Conservation (phyloP, 805 yeast species). For the Zygosaccharomyces rouxii region DNA sequence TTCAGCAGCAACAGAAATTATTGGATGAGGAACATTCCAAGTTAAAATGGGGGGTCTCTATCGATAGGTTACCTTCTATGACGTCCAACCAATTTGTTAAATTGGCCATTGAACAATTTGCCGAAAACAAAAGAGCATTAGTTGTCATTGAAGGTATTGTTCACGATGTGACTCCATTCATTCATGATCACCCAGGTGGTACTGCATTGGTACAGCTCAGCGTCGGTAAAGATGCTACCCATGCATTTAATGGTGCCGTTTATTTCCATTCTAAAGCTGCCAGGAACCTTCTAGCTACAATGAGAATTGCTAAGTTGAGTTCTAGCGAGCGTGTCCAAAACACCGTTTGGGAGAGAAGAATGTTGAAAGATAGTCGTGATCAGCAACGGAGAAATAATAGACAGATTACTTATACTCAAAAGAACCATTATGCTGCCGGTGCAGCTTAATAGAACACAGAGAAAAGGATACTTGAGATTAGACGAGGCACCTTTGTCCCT, state of each 20-base stretch:
- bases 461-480: neutral
- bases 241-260: conserved; percentile 93
- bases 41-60: conserved; percentile 92
- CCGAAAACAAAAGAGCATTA: conserved; percentile 47
- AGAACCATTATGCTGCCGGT: conserved; percentile 29
- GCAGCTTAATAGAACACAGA: conserved; percentile 18
- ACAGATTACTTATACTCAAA: conserved; percentile 25
- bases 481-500: neutral
- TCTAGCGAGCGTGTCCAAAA: conserved; percentile 52
- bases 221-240: conserved; percentile 89
- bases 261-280: conserved; percentile 93
- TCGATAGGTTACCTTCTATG: conserved; percentile 74
- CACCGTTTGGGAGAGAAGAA: conserved; percentile 26
- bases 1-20: conserved; percentile 78
- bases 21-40: conserved; percentile 72
- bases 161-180: conserved; percentile 88
- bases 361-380: conserved; percentile 17
- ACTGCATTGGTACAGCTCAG: conserved; percentile 70
- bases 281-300: conserved; percentile 80
- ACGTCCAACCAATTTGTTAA: conserved; percentile 49
- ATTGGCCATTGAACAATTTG: conserved; percentile 39
- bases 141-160: conserved; percentile 87
- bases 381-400: conserved; percentile 19
- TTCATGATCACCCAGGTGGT: conserved; percentile 94
- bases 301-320: conserved; percentile 85